Conservation (phyloP, 176 grass and related monocot species). For the Eragrostis nindensis region DNA sequence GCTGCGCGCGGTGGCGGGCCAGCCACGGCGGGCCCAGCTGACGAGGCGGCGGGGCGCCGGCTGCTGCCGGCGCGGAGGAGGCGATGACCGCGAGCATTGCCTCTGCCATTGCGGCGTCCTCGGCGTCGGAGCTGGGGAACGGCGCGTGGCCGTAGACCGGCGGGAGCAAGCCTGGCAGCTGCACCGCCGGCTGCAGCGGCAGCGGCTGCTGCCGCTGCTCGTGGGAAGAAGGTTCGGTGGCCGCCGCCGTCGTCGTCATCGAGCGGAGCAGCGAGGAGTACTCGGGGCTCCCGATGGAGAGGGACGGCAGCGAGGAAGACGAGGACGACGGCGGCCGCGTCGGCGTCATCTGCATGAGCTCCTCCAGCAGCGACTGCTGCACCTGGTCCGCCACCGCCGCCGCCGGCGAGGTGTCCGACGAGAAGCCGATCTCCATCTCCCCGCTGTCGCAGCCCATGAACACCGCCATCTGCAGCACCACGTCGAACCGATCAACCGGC, state of each 20-base stretch:
- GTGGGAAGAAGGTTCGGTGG: constrained; percentile 22
- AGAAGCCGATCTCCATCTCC: constrained; percentile 86
- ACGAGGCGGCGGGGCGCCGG: background rate
- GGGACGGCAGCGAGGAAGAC: constrained; percentile 50
- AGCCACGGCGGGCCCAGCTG: constrained; percentile 16
- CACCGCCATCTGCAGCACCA: constrained; percentile 56
- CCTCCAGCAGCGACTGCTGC: constrained; percentile 48
- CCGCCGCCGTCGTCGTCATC: background rate
- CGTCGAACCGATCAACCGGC: background rate
- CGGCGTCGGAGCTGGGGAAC: background rate
- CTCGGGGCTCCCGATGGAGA: constrained; percentile 66
- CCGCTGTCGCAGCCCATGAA: constrained; percentile 79
- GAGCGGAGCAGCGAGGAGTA: constrained; percentile 46
- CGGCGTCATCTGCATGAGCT: constrained; percentile 40
- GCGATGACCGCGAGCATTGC: constrained; percentile 65
- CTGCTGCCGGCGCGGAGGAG: background rate
- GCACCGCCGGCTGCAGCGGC: background rate
- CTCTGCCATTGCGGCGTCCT: constrained; percentile 20
- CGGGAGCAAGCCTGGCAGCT: background rate
- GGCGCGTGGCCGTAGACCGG: constrained; percentile 17
- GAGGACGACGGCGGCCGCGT: constrained; percentile 36
- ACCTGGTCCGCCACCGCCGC: constrained; percentile 38
- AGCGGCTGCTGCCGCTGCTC: background rate
- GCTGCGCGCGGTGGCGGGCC: background rate
- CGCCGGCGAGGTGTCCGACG: background rate